Evolutionary conservation across 2,329 filamentous ascomycete genomes (phyloP).

Genomic region (Ceratocystis colombiana): DNA sequence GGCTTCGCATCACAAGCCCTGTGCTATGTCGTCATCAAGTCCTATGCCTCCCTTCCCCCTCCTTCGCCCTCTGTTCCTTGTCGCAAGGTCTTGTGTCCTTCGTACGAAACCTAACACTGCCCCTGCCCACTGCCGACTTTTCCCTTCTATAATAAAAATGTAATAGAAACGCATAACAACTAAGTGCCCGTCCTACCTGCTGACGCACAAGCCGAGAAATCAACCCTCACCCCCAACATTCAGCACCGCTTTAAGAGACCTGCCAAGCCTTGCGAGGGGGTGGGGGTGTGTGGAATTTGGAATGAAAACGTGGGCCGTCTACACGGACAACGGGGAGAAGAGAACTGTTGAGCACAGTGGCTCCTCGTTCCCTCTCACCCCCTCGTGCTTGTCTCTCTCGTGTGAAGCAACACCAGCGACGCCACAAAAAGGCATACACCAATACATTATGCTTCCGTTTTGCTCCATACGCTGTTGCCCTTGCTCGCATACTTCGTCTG

Average conservation of each 20-base stretch:
- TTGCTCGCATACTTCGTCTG: background rate
- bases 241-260: background rate
- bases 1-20: slow-evolving; percentile 5
- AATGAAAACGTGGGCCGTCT: background rate
- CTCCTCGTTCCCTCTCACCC: too few species aligned
- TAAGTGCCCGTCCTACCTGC: background rate
- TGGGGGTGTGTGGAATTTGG: background rate
- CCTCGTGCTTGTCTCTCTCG: background rate
- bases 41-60: background rate
- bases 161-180: background rate
- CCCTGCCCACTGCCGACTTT: background rate
- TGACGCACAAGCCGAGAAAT: background rate
- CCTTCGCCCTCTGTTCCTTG: background rate
- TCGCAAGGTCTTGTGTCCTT: background rate
- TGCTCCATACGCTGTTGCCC: background rate
- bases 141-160: background rate
- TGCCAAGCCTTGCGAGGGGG: background rate
- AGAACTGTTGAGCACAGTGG: too few species aligned
- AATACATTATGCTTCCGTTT: background rate
- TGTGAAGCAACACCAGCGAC: background rate
- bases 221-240: background rate
- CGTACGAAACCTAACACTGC: background rate
- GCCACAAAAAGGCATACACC: background rate
- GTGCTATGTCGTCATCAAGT: slow-evolving; percentile 4
- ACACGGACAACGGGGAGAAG: too few species aligned